phyloP scores from a whole-genome alignment of 2,329 filamentous ascomycete species.

The Aureobasidium namibiae region DNA sequence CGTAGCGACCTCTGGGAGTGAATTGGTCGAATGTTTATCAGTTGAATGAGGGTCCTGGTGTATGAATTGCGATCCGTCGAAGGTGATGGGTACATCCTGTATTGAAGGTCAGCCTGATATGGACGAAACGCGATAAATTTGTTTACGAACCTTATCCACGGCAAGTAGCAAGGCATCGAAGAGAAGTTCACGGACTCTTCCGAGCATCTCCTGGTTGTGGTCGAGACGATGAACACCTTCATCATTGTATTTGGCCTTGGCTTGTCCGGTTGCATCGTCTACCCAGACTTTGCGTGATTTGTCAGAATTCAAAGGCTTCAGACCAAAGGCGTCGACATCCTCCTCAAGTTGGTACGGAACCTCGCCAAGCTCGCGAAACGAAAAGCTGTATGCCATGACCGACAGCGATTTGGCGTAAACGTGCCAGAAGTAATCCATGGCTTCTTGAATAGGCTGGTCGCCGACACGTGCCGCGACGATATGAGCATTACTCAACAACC shows the following conservation, averaged over 20 bases:
- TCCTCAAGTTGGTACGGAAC: conserved; percentile 59
- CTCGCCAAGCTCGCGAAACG: conserved; percentile 46
- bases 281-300: conserved; percentile 46
- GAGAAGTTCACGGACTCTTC: conserved; percentile 42
- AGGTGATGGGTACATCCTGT: conserved; percentile 14
- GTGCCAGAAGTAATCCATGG: conserved; percentile 57
- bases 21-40: not conserved
- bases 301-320: conserved; percentile 49
- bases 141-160: conserved; percentile 10
- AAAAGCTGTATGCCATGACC: conserved; percentile 53
- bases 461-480: conserved; percentile 47
- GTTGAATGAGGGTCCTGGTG: conserved; percentile 27
- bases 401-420: conserved; percentile 45
- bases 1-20: not conserved
- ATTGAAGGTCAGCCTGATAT: not conserved
- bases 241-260: conserved; percentile 48
- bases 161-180: conserved; percentile 53
- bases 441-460: conserved; percentile 46
- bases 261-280: conserved; percentile 29
- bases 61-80: conserved; percentile 24
- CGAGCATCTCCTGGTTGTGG: conserved; percentile 57
- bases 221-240: conserved; percentile 44
- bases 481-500: conserved; percentile 51
- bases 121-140: conserved; percentile 16
- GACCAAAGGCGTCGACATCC: conserved; percentile 58